Conservation (phyloP, 129 eudicot genomes). For the Centella asiatica region DNA sequence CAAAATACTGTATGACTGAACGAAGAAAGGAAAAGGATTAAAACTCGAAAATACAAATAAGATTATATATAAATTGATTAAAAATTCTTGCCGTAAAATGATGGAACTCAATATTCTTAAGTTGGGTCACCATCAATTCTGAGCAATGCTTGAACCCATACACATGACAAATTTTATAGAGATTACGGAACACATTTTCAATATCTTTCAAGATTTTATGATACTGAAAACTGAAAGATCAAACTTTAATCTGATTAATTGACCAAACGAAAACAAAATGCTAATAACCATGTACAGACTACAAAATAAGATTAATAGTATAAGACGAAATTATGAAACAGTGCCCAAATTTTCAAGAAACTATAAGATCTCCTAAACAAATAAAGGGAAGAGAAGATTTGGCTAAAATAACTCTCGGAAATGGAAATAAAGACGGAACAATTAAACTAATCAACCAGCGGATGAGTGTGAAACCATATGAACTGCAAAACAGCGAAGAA, state of each 20-base stretch:
- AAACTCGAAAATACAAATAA: not conserved
- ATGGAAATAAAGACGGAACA: conserved; percentile 1
- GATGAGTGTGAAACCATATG: not conserved
- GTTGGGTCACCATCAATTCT: not conserved
- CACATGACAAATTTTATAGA: not conserved
- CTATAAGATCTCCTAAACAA: not conserved
- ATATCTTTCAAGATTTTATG: not conserved
- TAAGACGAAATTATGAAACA: not conserved
- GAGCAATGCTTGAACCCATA: not conserved
- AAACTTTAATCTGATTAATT: not conserved
- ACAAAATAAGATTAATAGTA: not conserved
- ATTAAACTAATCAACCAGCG: not conserved
- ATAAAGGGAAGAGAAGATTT: conserved; percentile 1
- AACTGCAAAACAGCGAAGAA: conserved; percentile 10
- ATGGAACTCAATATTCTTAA: not conserved
- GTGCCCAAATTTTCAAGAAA: not conserved
- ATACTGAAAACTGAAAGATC: not conserved
- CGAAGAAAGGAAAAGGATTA: too few species aligned
- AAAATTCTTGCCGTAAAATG: not conserved
- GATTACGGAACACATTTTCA: not conserved
- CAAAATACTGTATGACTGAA: not conserved
- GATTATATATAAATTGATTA: not conserved
- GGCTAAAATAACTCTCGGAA: not conserved
- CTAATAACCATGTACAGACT: not conserved
- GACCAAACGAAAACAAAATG: not conserved